A percentile compares a stretch with the other conserved stretches of the same genome.
phyloP scores from a whole-genome alignment of 345 rosid genomes.

The Physaria fendleri region DNA sequence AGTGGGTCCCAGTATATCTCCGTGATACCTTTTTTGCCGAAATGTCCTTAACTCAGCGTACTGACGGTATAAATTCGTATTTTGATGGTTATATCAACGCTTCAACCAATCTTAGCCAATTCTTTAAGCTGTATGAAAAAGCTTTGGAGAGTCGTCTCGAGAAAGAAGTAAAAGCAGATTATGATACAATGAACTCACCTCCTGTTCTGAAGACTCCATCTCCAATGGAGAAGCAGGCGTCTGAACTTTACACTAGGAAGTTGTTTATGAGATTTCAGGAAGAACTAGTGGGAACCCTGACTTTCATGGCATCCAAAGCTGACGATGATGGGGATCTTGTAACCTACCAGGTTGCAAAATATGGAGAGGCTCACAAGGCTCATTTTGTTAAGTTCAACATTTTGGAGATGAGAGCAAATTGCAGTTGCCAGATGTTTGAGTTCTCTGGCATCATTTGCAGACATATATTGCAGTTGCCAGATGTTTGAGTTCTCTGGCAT shows the following conservation, averaged over 20 bases:
- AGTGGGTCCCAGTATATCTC: constrained; percentile 59
- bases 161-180: constrained; percentile 48
- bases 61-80: constrained; percentile 55
- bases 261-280: constrained; percentile 42
- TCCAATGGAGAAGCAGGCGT: constrained; percentile 50
- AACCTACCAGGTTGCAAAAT: constrained; percentile 46
- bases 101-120: constrained; percentile 49
- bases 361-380: constrained; percentile 53
- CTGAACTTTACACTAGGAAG: constrained; percentile 39
- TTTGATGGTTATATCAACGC: constrained; percentile 61
- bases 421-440: constrained; percentile 71
- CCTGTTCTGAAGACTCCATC: constrained; percentile 42
- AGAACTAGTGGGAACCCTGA: constrained; percentile 44
- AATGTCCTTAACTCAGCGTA: constrained; percentile 46
- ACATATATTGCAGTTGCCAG: constrained; percentile 58
- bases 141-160: constrained; percentile 43
- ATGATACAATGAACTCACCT: constrained; percentile 39
- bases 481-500: constrained; percentile 68
- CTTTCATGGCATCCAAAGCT: constrained; percentile 44
- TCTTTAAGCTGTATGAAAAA: constrained; percentile 43
- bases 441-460: constrained; percentile 62
- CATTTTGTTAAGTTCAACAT: constrained; percentile 48
- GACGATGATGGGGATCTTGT: constrained; percentile 37
- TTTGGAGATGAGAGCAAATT: constrained; percentile 51
- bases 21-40: constrained; percentile 59